Evolutionary conservation across 139 green algal species (phyloP), one percentile per base, ranked within the genome.

Genomic region (Chlamydomonas schloesseri): DNA sequence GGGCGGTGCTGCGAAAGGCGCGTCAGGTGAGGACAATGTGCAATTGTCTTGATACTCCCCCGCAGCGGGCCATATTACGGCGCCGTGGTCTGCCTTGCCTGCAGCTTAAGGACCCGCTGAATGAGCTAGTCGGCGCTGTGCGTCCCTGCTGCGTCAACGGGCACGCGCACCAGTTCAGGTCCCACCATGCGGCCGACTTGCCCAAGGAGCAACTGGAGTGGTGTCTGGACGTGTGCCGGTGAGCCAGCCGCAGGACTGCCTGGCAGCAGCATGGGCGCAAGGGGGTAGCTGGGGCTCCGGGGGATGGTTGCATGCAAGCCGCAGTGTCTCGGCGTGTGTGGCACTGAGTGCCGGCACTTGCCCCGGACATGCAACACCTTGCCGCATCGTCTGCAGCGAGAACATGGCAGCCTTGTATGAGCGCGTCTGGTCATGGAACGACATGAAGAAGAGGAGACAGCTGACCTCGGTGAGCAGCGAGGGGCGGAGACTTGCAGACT

Each of bases 381-480:
- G n/a, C n/a, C n/a, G 42, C 42, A 50, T 50, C 24, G 3, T 23
- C 65, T 71, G 29, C 46, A 78, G 81, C 34, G 53, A 79, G 1
- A 87, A 87, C 53, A 79, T 87, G 81, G 34, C 53, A 1, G 33
- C 81, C 18, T 9, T 87, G 81, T 87, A 87, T 36, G 69, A 87
- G 14, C 23, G 67, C 8, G 81, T 87, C 0, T 87, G 81, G 81
- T 26, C 26, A 2, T 87, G 81, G 81, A 80, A 26, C 55, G 81
- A 87, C 29, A 37, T 70, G 1, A 79, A 87, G 69, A 87, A 87
- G 69, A 53, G 81, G 5, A 62, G 71, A 34, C 81, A 87, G 68
- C 70, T 87, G 0, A 72, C 34, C 2, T 65, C 81, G 53, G 81
- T 87, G 29, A 70, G 80, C 15, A n/a, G 67, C n/a, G n/a, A 15